Percentiles rank a stretch among this genome's conserved stretches.
These are phyloP conservation scores for Coemansia sp. DNA, from an alignment of 192 early-diverging fungal species.

Conservation along the genomic window DNA sequence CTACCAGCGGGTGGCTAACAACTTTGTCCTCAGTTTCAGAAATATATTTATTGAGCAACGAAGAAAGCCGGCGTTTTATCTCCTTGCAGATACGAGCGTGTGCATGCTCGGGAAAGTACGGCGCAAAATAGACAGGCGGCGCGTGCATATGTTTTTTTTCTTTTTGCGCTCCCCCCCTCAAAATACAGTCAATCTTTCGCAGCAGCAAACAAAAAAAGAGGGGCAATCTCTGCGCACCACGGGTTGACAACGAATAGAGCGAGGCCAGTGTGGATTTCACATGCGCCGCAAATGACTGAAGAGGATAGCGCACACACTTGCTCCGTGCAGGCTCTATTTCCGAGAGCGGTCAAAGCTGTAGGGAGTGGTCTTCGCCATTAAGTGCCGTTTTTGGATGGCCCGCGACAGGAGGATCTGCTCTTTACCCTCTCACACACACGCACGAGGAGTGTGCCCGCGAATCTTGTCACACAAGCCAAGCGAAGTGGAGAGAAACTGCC, in stretches of 20 bases:
- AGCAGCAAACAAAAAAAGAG: background rate
- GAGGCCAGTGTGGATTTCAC: background rate
- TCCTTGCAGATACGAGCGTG: background rate
- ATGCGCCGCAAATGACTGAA: background rate
- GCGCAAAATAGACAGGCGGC: background rate
- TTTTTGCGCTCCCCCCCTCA: background rate
- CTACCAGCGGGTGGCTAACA: background rate
- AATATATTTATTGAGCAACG: background rate
- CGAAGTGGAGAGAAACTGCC: background rate
- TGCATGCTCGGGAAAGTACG: background rate
- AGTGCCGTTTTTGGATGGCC: background rate
- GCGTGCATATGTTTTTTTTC: background rate
- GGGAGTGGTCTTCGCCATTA: background rate
- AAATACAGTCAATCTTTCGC: background rate
- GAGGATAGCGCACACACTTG: background rate
- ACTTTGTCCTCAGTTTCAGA: background rate
- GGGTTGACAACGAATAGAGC: background rate
- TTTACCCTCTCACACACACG: background rate
- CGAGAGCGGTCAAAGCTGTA: background rate
- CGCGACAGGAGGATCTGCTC: background rate
- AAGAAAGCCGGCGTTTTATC: background rate
- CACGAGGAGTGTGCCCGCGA: background rate
- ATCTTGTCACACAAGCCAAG: background rate
- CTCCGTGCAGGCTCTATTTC: background rate
- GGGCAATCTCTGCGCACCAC: constrained; percentile 3